phyloP scores from a whole-genome alignment of 768 basidiomycete species.

The Mycena galopus region DNA sequence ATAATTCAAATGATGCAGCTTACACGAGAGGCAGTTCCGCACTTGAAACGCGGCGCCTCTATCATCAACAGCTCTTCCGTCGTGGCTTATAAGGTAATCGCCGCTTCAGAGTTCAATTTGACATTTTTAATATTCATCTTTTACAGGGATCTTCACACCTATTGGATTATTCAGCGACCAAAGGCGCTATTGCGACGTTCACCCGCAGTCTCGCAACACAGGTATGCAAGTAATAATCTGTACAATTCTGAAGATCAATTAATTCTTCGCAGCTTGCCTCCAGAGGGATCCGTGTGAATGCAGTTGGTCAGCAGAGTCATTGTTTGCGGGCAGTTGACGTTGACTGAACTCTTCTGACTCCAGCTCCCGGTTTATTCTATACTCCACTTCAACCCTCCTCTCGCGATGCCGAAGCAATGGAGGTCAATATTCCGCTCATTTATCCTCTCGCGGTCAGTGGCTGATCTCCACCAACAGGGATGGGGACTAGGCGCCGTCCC shows the following conservation, averaged over 20 bases:
- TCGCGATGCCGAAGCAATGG: conserved; percentile 67
- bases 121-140: no score
- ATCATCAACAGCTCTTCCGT: conserved; percentile 77
- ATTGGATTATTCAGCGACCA: conserved; percentile 70
- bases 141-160: conserved; percentile 30
- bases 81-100: conserved; percentile 63
- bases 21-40: conserved; percentile 67
- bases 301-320: conserved; percentile 47
- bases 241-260: not conserved
- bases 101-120: no score
- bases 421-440: conserved; percentile 38
- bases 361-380: conserved; percentile 65
- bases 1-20: conserved; percentile 72
- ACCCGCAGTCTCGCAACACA: conserved; percentile 67
- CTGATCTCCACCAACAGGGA: conserved; percentile 24
- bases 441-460: not conserved
- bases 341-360: not conserved
- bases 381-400: conserved; percentile 72
- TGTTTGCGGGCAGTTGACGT: not conserved
- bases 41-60: conserved; percentile 67
- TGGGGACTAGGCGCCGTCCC: no score
- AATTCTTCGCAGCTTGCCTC: conserved; percentile 50
- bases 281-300: conserved; percentile 70
- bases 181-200: conserved; percentile 71
- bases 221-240: not conserved